Conservation (phyloP, 768 basidiomycete genomes). For the Paxillus involutus region DNA sequence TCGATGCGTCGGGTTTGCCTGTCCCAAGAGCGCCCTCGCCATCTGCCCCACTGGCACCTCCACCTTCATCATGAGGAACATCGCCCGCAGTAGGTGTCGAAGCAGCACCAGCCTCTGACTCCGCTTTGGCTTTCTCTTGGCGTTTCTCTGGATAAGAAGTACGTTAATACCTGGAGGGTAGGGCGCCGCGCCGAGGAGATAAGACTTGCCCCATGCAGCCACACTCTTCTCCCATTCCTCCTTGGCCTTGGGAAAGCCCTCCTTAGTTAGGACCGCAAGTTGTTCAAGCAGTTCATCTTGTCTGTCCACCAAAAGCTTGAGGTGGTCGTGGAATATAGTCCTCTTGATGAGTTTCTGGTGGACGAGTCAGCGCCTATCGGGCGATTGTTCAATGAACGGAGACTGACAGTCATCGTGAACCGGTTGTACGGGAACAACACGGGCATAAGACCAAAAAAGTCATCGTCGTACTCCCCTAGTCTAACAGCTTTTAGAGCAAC, state of each 20-base stretch:
- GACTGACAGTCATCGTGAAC: slow-evolving; percentile 84
- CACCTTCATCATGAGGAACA: slow-evolving; percentile 31
- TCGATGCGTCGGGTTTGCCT: slow-evolving; percentile 31
- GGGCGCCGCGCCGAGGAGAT: not conserved
- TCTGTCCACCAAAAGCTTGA: slow-evolving; percentile 58
- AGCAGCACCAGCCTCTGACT: slow-evolving; percentile 30
- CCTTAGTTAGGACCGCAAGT: slow-evolving; percentile 58
- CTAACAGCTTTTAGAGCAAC: slow-evolving; percentile 77
- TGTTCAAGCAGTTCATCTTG: slow-evolving; percentile 69
- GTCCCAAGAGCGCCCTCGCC: slow-evolving; percentile 19
- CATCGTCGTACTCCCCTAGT: slow-evolving; percentile 88
- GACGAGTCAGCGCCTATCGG: slow-evolving; percentile 7
- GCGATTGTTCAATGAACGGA: not conserved
- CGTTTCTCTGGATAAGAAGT: slow-evolving; percentile 39
- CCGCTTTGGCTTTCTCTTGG: slow-evolving; percentile 54
- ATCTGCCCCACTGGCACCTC: slow-evolving; percentile 24
- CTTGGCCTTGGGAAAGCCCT: slow-evolving; percentile 65
- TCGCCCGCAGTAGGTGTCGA: slow-evolving; percentile 30
- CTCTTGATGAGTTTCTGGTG: slow-evolving; percentile 88
- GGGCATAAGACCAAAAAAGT: slow-evolving; percentile 90
- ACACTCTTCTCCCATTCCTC: slow-evolving; percentile 79
- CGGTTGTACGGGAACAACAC: slow-evolving; percentile 90
- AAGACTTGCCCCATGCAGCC: slow-evolving; percentile 60
- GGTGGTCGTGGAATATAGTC: slow-evolving; percentile 78
- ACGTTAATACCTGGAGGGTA: not conserved